Percentiles rank a stretch among this genome's conserved stretches.
Conservation (phyloP, 2,329 filamentous ascomycete genomes). For the Fusarium decemcellulare region DNA sequence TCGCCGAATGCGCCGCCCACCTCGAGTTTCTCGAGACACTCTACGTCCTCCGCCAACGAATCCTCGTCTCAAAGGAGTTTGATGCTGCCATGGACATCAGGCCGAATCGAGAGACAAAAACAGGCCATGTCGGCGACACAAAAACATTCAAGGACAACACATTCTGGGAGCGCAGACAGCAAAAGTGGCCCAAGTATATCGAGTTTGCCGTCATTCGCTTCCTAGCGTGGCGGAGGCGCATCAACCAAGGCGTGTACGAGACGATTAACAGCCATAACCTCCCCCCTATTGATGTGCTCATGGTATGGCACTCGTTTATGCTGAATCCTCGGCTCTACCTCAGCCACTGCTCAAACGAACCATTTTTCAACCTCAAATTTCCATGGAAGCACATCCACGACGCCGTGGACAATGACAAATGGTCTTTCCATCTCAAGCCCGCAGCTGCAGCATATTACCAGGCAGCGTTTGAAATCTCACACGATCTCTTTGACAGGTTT, state of each 20-base stretch:
- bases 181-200: slow-evolving; percentile 46
- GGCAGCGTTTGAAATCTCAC: not conserved
- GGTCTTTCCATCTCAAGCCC: slow-evolving; percentile 20
- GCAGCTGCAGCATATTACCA: slow-evolving; percentile 6
- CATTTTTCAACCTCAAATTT: slow-evolving; percentile 33
- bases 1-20: slow-evolving; percentile 55
- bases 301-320: slow-evolving; percentile 56
- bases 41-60: slow-evolving; percentile 61
- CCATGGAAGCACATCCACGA: slow-evolving; percentile 39
- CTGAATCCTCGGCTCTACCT: slow-evolving; percentile 49
- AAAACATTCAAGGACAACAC: slow-evolving; percentile 41
- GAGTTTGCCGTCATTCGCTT: slow-evolving; percentile 48
- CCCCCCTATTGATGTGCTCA: slow-evolving; percentile 51
- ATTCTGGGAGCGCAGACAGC: slow-evolving; percentile 34
- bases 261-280: slow-evolving; percentile 17
- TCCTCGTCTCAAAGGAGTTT: slow-evolving; percentile 38
- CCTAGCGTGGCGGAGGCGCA: slow-evolving; percentile 37
- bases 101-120: slow-evolving; percentile 31
- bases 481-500: slow-evolving; percentile 5
- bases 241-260: not conserved
- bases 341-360: slow-evolving; percentile 20
- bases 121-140: slow-evolving; percentile 27
- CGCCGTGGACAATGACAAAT: slow-evolving; percentile 29
- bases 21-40: slow-evolving; percentile 73
- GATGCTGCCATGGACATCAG: slow-evolving; percentile 36